Evolutionary conservation across 345 rosid genomes (phyloP).

Genomic region (Draba incana): DNA sequence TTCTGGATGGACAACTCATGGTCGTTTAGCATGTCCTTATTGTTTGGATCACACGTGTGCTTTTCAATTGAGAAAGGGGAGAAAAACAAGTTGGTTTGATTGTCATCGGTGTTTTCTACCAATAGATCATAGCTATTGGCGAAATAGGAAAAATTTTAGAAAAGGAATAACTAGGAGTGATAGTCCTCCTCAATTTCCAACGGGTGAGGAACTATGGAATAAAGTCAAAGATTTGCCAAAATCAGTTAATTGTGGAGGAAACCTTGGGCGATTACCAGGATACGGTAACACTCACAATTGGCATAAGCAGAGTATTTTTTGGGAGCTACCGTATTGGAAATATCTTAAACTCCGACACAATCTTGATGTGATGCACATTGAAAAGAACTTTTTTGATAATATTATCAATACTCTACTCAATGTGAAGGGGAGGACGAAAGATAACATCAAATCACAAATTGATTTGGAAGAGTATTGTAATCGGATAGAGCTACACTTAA

Average conservation of each 20-base stretch:
- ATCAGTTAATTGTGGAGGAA: not conserved
- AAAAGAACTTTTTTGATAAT: not conserved
- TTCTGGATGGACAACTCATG: slow-evolving; percentile 17
- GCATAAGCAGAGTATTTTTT: not conserved
- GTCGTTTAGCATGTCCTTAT: slow-evolving; percentile 20
- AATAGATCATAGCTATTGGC: slow-evolving; percentile 4
- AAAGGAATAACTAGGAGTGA: not conserved
- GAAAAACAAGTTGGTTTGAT: slow-evolving; percentile 24
- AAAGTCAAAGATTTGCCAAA: not conserved
- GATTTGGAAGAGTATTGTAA: slow-evolving; percentile 5
- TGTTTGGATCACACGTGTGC: slow-evolving; percentile 3
- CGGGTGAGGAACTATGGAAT: not conserved
- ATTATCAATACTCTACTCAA: not conserved
- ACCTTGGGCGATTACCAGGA: not conserved
- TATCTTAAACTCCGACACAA: not conserved
- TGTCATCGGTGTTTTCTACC: too few species aligned
- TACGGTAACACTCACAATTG: not conserved
- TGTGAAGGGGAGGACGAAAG: not conserved
- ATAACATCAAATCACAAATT: not conserved
- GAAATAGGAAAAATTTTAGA: slow-evolving; percentile 3
- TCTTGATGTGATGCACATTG: slow-evolving; percentile 9
- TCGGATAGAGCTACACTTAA: not conserved
- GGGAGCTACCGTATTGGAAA: slow-evolving; percentile 7
- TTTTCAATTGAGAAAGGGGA: slow-evolving; percentile 12
- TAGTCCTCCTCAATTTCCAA: not conserved